Evolutionary conservation across 2,329 filamentous ascomycete genomes (phyloP).

Genomic region (Stachybotrys elegans): DNA sequence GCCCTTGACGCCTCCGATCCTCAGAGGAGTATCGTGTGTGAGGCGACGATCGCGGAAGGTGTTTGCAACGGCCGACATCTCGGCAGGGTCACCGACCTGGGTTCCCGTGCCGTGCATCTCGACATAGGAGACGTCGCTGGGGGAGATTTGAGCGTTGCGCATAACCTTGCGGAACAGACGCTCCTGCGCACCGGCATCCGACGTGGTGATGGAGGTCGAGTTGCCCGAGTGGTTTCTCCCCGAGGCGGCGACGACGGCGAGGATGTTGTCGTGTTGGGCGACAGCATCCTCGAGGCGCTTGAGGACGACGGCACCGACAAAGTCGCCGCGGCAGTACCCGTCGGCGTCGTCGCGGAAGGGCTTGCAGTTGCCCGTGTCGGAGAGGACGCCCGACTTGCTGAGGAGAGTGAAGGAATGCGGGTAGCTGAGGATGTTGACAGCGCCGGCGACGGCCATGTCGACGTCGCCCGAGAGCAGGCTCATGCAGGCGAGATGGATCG

Average conservation of each 20-base stretch:
- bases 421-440: constrained; percentile 63
- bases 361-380: constrained; percentile 34
- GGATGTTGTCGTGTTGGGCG: constrained; percentile 58
- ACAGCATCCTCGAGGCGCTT: constrained; percentile 42
- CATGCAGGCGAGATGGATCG: constrained; percentile 65
- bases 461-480: constrained; percentile 67
- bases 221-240: constrained; percentile 69
- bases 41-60: constrained; percentile 45
- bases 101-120: constrained; percentile 93
- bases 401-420: constrained; percentile 62
- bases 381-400: constrained; percentile 60
- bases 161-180: constrained; percentile 60
- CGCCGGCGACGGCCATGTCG: constrained; percentile 76
- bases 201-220: constrained; percentile 66
- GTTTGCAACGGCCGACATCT: constrained; percentile 72
- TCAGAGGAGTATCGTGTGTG: constrained; percentile 41
- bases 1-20: constrained; percentile 59
- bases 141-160: constrained; percentile 67
- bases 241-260: constrained; percentile 57
- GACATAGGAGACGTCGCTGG: constrained; percentile 73
- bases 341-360: constrained; percentile 55
- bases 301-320: constrained; percentile 39
- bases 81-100: constrained; percentile 77
- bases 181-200: constrained; percentile 59
- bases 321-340: constrained; percentile 51